A percentile compares a stretch with the other conserved stretches of the same genome.
These are phyloP conservation scores for Colletotrichum melonis DNA, from an alignment of 2,329 filamentous ascomycete species.

Conservation along the genomic window DNA sequence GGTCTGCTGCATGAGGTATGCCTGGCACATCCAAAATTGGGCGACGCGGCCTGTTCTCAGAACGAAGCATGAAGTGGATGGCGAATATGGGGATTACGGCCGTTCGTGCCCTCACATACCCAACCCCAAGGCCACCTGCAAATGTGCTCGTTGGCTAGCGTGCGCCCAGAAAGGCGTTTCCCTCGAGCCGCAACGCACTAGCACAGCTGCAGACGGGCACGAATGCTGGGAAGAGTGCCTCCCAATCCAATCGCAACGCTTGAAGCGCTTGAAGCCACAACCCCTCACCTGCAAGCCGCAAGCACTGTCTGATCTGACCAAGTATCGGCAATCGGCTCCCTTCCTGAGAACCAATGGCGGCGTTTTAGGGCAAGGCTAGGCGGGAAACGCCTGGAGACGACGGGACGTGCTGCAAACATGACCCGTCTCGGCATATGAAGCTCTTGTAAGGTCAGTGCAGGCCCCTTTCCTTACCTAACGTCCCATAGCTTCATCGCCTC, in stretches of 20 bases:
- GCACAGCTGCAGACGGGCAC: neutral
- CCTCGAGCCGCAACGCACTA: slow-evolving; percentile 10
- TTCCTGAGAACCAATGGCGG: slow-evolving; percentile 2
- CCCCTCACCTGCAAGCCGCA: neutral
- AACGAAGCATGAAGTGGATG: neutral
- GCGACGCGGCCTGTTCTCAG: neutral
- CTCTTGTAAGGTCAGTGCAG: slow-evolving; percentile 3
- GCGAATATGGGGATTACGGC: neutral
- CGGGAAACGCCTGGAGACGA: slow-evolving; percentile 1
- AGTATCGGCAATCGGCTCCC: neutral
- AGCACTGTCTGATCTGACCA: neutral
- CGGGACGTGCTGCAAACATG: slow-evolving; percentile 22
- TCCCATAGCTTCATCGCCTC: neutral
- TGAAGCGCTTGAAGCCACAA: neutral
- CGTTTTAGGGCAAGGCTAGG: neutral
- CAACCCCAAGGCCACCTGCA: neutral
- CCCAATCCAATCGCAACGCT: slow-evolving; percentile 10
- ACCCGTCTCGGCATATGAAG: slow-evolving; percentile 29
- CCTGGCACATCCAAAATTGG: neutral
- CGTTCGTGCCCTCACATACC: neutral
- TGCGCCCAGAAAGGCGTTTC: neutral
- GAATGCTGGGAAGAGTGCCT: neutral
- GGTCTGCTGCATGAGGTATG: neutral
- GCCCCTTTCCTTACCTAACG: neutral
- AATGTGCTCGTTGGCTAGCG: neutral